Base-by-base conservation (phyloP, 495 filamentous ascomycete genomes). In the Penicillium maclennaniae region DNA sequence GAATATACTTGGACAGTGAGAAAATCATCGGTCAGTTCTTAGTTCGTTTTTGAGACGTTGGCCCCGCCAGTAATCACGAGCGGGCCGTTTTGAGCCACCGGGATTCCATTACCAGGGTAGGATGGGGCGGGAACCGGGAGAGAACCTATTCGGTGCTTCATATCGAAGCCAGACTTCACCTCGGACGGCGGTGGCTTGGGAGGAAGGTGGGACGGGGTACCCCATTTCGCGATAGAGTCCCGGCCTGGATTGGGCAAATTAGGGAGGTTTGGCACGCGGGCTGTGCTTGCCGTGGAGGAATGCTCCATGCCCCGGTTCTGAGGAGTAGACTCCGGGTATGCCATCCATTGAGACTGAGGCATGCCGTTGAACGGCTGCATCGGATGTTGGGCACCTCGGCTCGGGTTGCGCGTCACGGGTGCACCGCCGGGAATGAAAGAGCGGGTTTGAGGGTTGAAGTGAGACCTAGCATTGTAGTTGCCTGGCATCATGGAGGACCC, bases 361-460 rank as follows among this genome's bases (percentile, higher is more conserved):
- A 65, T 60, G 25, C 51, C 61, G 23, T 56, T 43, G 47, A 70
- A 76, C 15, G 65, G 43, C 48, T 62, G 61, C 56, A 69, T 66
- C 31, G 55, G 54, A 59, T 65, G 66, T 43, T 71, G 67, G 8
- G 50, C 51, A 43, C 56, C 55, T 51, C 69, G 67, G 46, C 45
- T 61, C 23, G 67, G 63, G 45, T 73, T 69, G 36, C 70, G 69
- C 3, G 58, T 47, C 23, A 55, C 21, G 10, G 68, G 46, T 36
- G 66, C 51, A 40, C 66, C 62, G 19, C 79, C 77, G 19, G 92
- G 92, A 39, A 96, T 81, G 62, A 97, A 97, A 3, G 89, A 84
- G 53, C 91, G 87, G 10, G 88, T 96, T 68, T 95, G 91, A 0
- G 92, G 92, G 59, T 97, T 96, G 76, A 97, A 96, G 19, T 87